Conservation (phyloP, 768 basidiomycete species). For the Calvatia gigantea region DNA sequence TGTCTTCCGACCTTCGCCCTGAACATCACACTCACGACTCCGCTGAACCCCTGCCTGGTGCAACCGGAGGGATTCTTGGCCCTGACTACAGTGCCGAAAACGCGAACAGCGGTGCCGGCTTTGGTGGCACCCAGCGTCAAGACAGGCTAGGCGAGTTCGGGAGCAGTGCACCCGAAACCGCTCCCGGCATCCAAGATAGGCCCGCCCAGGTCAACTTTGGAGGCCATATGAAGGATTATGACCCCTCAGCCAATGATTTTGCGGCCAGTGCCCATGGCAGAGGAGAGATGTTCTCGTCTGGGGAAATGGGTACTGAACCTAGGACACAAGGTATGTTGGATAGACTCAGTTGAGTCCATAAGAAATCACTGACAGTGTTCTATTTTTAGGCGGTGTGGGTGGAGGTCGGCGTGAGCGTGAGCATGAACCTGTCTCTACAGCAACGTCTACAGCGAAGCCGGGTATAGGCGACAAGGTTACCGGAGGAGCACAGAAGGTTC, state of each 20-base stretch:
- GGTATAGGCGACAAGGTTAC: slow-evolving; percentile 48
- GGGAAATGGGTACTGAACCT: slow-evolving; percentile 8
- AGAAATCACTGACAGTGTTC: background rate
- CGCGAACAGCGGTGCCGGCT: background rate
- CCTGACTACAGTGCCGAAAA: slow-evolving; percentile 30
- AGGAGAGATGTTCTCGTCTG: background rate
- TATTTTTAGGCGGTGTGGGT: slow-evolving; percentile 29
- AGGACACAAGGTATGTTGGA: background rate
- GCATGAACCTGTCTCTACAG: no score
- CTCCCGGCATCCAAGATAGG: background rate
- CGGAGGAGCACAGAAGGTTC: slow-evolving; percentile 57
- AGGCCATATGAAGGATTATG: background rate
- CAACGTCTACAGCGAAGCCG: slow-evolving; percentile 37
- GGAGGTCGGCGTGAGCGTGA: slow-evolving; percentile 27
- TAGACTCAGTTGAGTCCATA: background rate
- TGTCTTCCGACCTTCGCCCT: slow-evolving; percentile 20
- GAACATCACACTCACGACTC: slow-evolving; percentile 43
- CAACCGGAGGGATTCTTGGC: slow-evolving; percentile 23
- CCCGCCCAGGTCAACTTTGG: background rate
- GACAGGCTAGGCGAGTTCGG: background rate
- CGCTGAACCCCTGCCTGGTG: slow-evolving; percentile 47
- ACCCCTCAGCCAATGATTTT: background rate
- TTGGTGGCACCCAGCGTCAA: background rate
- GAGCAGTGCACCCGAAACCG: background rate
- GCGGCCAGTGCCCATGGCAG: background rate